Evolutionary conservation across 2,329 filamentous ascomycete genomes (phyloP), one percentile per base, ranked within the genome.

Genomic region (Cladosporium phlei): DNA sequence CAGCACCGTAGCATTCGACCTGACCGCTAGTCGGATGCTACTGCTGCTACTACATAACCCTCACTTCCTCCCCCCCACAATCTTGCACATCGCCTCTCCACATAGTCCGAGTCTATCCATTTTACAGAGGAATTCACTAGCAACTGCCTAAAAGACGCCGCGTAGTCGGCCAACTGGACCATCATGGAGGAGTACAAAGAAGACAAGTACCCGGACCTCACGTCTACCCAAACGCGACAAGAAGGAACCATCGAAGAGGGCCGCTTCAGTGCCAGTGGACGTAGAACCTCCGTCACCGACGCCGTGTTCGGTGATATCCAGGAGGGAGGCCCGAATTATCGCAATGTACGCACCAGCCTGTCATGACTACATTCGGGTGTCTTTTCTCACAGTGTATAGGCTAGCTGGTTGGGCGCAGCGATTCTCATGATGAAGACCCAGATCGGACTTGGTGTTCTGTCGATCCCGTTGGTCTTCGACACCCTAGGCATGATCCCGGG

Each of bases 381-480:
- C n/a, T n/a, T n/a, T n/a, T n/a, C 37, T 29, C 29, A 39, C 14
- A 42, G 19, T 6, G 12, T 79, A 2, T 78, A 80, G 54, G 73
- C 71, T 34, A 68, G 69, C 43, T 74, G 68, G 69, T 45, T 69
- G 1, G 70, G 68, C 20, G 71, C 71, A 8, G 55, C 62, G 0
- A 67, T 63, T n/a, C 58, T 73, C 17, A 73, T 72, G 69, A 66
- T 71, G 57, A 73, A 73, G 53, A 69, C 65, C 2, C 68, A 71
- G 48, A 66, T 73, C 16, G 70, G 70, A 9, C 64, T 73, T 1
- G 66, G 66, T 48, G 71, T 76, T 11, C 64, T 76, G 9, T 72
- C 72, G 0, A 73, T 77, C 20, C 73, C 73, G 0, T 50, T 58
- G 4, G 66, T 67, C 0, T 74, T 75, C 49, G 60, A 76, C 43